Evolutionary conservation across 805 yeast genomes (phyloP).

Genomic region (Yamadazyma nakazawae): DNA sequence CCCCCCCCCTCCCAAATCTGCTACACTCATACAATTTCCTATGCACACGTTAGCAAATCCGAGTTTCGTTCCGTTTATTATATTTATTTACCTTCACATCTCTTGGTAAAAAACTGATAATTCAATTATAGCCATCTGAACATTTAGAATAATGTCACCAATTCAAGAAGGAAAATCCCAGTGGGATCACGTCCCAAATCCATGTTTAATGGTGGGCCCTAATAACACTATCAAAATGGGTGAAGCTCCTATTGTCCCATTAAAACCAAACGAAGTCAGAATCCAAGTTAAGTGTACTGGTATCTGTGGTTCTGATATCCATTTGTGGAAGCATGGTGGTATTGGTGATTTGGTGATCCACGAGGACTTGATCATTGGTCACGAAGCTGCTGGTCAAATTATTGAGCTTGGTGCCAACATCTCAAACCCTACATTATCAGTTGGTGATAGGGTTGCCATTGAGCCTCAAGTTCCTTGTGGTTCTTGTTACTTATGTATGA

Average conservation of each 20-base stretch:
- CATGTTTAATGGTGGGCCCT: constrained; percentile 16
- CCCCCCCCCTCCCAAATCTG: no score
- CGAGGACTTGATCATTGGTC: constrained; percentile 41
- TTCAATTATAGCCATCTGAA: neutral
- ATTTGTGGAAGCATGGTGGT: constrained; percentile 22
- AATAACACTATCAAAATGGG: constrained; percentile 12
- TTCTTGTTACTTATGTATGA: constrained; percentile 21
- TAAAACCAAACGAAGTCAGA: constrained; percentile 18
- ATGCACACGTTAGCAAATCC: neutral
- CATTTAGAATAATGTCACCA: constrained; percentile 12
- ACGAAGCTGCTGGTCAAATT: constrained; percentile 47
- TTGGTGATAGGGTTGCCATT: constrained; percentile 49
- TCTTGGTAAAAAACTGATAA: neutral
- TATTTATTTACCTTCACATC: neutral
- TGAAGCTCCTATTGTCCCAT: constrained; percentile 14
- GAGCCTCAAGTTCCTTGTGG: constrained; percentile 58
- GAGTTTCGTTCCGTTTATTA: neutral
- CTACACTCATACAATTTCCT: neutral
- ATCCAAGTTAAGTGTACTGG: constrained; percentile 23
- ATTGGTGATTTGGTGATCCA: constrained; percentile 31
- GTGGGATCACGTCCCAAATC: constrained; percentile 17
- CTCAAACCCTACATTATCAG: constrained; percentile 30
- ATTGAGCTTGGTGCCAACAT: constrained; percentile 51
- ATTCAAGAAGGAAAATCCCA: constrained; percentile 13
- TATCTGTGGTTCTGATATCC: constrained; percentile 24